Evolutionary conservation across 2,329 filamentous ascomycete species (phyloP).

Genomic region (Ophiostoma sp.): DNA sequence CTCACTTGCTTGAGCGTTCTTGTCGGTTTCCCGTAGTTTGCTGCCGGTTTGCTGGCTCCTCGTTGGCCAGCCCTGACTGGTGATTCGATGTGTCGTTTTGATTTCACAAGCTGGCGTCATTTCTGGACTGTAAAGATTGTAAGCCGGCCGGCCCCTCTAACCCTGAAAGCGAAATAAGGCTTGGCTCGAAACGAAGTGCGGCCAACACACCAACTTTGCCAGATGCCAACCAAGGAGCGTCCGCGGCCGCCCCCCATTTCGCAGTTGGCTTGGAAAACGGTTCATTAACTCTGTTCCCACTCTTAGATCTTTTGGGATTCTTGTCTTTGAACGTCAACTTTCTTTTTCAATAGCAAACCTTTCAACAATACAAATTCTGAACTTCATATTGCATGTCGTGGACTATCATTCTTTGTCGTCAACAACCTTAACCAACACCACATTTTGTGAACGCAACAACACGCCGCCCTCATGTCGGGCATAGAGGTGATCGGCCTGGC

Average conservation of each 20-base stretch:
- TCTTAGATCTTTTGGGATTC: neutral
- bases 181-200: neutral
- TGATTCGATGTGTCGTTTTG: conserved; percentile 13
- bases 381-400: neutral
- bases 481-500: conserved; percentile 27
- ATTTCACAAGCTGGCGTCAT: conserved; percentile 11
- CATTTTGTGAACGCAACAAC: neutral
- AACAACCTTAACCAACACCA: neutral
- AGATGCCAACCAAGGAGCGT: conserved; percentile 1
- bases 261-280: neutral
- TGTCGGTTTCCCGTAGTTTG: neutral
- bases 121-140: neutral
- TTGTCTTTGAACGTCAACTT: neutral
- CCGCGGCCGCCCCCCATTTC: neutral
- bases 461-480: conserved; percentile 25
- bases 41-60: neutral
- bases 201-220: neutral
- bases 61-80: neutral
- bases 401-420: neutral
- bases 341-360: neutral
- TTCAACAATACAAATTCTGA: neutral
- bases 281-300: neutral
- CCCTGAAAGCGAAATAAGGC: conserved; percentile 11
- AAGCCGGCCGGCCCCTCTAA: no score
- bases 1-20: neutral